phyloP scores from a whole-genome alignment of 2,329 filamentous ascomycete species.

The Fusarium floridanum region DNA sequence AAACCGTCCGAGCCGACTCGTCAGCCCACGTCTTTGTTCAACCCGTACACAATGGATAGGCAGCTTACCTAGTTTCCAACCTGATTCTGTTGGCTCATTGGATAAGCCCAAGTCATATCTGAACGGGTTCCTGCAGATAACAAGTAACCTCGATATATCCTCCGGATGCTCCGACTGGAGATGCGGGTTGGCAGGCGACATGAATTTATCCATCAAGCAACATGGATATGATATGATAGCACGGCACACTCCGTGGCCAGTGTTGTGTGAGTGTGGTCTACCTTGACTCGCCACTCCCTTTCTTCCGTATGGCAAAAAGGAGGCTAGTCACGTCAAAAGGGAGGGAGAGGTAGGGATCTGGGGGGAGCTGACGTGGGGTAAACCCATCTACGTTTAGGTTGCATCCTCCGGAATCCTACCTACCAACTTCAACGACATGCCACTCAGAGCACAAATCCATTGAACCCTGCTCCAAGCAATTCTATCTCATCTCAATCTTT shows the following conservation, averaged over 20 bases:
- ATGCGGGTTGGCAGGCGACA: neutral
- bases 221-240: neutral
- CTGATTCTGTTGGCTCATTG: neutral
- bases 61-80: neutral
- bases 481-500: neutral
- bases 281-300: neutral
- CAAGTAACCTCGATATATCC: neutral
- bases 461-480: neutral
- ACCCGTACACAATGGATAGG: neutral
- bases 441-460: neutral
- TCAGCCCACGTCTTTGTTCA: neutral
- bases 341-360: neutral
- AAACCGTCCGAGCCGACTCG: neutral
- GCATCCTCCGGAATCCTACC: neutral
- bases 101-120: neutral
- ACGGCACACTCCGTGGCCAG: neutral
- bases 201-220: neutral
- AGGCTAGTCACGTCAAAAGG: neutral
- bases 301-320: neutral
- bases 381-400: neutral
- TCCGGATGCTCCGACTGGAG: neutral
- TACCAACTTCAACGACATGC: conserved; percentile 1
- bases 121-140: neutral
- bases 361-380: conserved; percentile 3
- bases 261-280: neutral